Evolutionary conservation across 176 grass and related monocot genomes (phyloP), one percentile per base, ranked within the genome.

Genomic region (Ampelocalamus luodianensis): DNA sequence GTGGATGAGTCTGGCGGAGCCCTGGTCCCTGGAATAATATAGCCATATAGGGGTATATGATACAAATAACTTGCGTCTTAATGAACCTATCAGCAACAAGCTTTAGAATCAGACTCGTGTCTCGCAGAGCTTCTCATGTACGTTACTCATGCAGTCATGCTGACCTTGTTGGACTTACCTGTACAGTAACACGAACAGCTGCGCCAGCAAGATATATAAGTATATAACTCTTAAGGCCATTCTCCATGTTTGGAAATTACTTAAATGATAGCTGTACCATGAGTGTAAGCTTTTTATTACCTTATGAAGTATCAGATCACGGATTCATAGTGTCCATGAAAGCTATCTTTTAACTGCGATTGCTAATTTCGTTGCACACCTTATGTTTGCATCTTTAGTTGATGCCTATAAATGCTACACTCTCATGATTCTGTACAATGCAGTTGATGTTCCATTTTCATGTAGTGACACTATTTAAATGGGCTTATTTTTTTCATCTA

Each of bases 301-400:
- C 24, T 67, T 22, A 6, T 17, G 11, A 39, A 55, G 12, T 37
- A 67, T 67, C 32, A 68, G 3, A 68, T 40, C 32, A 81, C 59
- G 46, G 37, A 71, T 71, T 82, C n/a, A 58, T 82, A 42, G 53
- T 71, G 49, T 23, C 22, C 51, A 71, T 39, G 66, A 59, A 81
- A 56, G 20, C 34, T 26, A 27, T 58, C 79, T 82, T 71, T 50
- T 82, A 67, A 39, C 58, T 54, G 27, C 5, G 11, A 17, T 29
- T 22, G 26, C 60, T 66, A 36, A 79, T 49, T 12, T 79, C 6
- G 38, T 14, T 20, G 48, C 46, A 58, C 20, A 54, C 63, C 40
- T 23, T 36, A 7, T 80, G 15, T 53, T 74, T 68, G 67, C 81
- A 85, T 65, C 5, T 73, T 80, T 68, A 29, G 2, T 38, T 85